These are phyloP conservation scores for Globisporangium alternatum DNA, from an alignment of 352 stramenopile genomes.

Conservation along the genomic window DNA sequence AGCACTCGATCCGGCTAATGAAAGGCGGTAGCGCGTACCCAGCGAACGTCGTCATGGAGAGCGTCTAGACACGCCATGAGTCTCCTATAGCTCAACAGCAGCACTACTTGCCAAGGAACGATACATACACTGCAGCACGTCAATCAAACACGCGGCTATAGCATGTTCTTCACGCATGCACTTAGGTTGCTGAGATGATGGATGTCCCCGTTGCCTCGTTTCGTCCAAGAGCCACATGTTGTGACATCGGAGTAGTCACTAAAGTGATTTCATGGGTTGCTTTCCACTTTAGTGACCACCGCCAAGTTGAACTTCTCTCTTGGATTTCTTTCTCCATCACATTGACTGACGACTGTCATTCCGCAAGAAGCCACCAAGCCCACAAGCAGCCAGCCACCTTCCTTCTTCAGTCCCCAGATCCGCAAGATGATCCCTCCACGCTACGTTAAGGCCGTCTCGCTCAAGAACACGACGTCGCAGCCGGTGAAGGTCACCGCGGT, in stretches of 20 bases:
- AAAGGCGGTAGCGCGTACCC: constrained; percentile 61
- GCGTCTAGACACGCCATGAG: constrained; percentile 29
- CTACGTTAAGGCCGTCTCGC: constrained; percentile 69
- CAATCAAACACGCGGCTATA: neutral
- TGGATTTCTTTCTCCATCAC: neutral
- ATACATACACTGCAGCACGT: neutral
- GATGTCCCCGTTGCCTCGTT: neutral
- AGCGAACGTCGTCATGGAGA: constrained; percentile 73
- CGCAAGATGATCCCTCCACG: constrained; percentile 34
- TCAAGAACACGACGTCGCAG: constrained; percentile 69
- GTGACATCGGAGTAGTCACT: neutral
- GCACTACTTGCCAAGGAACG: neutral
- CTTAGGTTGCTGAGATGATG: neutral
- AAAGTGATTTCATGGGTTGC: neutral
- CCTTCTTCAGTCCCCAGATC: neutral
- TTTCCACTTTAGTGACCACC: neutral
- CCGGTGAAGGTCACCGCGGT: constrained; percentile 50
- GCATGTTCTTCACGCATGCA: neutral
- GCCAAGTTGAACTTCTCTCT: neutral
- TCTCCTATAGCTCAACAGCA: neutral
- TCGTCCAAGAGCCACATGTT: neutral
- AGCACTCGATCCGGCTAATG: constrained; percentile 75
- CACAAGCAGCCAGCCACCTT: neutral
- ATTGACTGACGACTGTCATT: constrained; percentile 1
- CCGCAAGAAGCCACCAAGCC: constrained; percentile 10